These are phyloP conservation scores for Fusarium vanettenii DNA, from an alignment of 2,329 filamentous ascomycete genomes.

Conservation along the genomic window DNA sequence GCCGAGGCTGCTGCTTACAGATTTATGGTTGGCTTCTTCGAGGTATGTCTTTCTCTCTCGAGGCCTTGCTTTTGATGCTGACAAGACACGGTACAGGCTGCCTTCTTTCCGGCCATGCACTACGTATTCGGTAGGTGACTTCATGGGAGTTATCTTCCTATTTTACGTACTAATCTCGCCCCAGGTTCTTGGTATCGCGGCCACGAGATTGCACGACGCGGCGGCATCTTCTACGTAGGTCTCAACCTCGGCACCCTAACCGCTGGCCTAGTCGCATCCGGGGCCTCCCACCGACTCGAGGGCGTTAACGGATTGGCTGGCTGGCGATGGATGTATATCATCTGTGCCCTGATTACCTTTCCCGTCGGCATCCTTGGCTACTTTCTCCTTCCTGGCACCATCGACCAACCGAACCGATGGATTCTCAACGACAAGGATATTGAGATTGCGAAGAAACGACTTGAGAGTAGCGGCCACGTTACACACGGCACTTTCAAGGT, in stretches of 20 bases:
- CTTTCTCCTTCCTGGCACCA: slow-evolving; percentile 60
- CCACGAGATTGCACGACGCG: slow-evolving; percentile 59
- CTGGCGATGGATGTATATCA: slow-evolving; percentile 68
- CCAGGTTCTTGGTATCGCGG: slow-evolving; percentile 61
- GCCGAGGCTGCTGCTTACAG: slow-evolving; percentile 63
- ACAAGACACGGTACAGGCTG: background rate
- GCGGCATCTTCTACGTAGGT: slow-evolving; percentile 62
- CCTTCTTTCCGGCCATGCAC: background rate
- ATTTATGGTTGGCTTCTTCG: slow-evolving; percentile 65
- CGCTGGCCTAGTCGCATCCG: slow-evolving; percentile 60
- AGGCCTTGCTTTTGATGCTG: background rate
- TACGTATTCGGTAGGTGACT: background rate
- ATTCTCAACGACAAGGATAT: slow-evolving; percentile 60
- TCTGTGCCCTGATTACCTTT: slow-evolving; percentile 64
- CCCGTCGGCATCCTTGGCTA: slow-evolving; percentile 62
- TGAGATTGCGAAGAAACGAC: slow-evolving; percentile 55
- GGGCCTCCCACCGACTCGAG: slow-evolving; percentile 42
- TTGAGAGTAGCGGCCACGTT: slow-evolving; percentile 56
- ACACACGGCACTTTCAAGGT: slow-evolving; percentile 46
- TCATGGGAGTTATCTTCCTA: fast-evolving
- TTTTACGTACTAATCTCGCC: background rate
- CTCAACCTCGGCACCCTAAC: slow-evolving; percentile 63
- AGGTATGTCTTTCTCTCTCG: slow-evolving; percentile 38
- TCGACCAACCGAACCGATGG: slow-evolving; percentile 59
- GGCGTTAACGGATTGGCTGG: slow-evolving; percentile 56